Percentiles rank a stretch among this genome's conserved stretches.
Evolutionary conservation across 371 early-diverging fungal species (phyloP).

Genomic region (Catenaria anguillulae): DNA sequence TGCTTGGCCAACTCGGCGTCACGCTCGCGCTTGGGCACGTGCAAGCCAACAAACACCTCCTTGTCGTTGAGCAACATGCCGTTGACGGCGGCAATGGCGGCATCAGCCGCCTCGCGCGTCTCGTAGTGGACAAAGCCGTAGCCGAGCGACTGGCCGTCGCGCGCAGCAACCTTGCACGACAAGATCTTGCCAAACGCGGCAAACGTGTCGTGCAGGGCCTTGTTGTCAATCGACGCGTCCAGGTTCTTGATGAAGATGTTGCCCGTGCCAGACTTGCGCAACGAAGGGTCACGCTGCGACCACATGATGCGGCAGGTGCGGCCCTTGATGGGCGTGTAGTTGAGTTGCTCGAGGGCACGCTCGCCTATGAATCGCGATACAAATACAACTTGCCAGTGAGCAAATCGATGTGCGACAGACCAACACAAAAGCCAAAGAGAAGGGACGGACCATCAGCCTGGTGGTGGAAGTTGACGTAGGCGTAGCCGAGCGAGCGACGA

Average conservation of each 20-base stretch:
- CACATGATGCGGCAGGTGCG: conserved; percentile 97
- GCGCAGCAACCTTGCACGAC: conserved; percentile 96
- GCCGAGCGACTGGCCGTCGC: conserved; percentile 74
- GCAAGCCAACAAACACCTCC: conserved; percentile 72
- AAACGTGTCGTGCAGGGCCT: conserved; percentile 98
- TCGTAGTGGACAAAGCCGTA: conserved; percentile 99
- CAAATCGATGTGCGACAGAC: no score
- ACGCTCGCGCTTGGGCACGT: conserved; percentile 85
- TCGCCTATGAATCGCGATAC: no score
- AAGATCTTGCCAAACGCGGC: conserved; percentile 95
- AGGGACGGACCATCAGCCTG: conserved; percentile 23
- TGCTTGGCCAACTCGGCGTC: conserved; percentile 81
- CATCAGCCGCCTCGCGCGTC: conserved; percentile 82
- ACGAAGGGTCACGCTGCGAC: conserved; percentile 95
- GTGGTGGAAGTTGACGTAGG: conserved; percentile 86
- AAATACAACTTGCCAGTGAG: no score
- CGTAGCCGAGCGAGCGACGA: conserved; percentile 91
- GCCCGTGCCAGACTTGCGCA: conserved; percentile 82
- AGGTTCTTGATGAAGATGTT: conserved; percentile 99
- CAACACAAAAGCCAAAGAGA: no score
- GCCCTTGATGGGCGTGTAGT: conserved; percentile 88
- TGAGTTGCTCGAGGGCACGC: conserved; percentile 83
- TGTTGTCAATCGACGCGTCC: conserved; percentile 89
- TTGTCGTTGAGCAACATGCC: conserved; percentile 97
- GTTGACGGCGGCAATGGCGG: conserved; percentile 94